These are phyloP conservation scores for Chlorella sp. DNA, from an alignment of 139 green algal species.

Conservation along the genomic window DNA sequence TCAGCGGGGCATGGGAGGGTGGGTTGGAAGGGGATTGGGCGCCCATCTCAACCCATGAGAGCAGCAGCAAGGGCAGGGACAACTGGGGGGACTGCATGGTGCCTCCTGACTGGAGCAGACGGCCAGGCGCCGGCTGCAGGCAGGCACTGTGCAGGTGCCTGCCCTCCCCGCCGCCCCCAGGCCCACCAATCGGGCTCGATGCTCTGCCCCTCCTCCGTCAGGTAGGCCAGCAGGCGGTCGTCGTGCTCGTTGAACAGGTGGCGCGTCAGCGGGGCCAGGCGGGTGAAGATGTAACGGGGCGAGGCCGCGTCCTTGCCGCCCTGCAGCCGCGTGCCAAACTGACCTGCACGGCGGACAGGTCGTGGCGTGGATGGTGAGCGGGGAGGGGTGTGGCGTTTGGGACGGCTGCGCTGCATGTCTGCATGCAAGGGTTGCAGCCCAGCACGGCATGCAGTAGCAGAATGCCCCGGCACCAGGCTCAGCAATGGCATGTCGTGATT, in stretches of 20 bases:
- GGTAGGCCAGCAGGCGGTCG: slow-evolving; percentile 92
- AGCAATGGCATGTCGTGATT: too few species aligned
- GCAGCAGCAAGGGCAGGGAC: background rate
- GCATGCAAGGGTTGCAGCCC: too few species aligned
- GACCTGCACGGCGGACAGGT: slow-evolving; percentile 49
- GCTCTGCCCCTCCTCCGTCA: slow-evolving; percentile 95
- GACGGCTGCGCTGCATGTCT: too few species aligned
- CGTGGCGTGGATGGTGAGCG: too few species aligned
- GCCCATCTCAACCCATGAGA: too few species aligned
- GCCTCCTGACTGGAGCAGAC: background rate
- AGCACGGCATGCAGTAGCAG: too few species aligned
- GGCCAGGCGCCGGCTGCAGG: background rate
- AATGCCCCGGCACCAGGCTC: too few species aligned
- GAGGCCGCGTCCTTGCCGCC: slow-evolving; percentile 96
- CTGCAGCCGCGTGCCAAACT: slow-evolving; percentile 92
- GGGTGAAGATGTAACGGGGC: slow-evolving; percentile 98
- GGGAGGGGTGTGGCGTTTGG: too few species aligned
- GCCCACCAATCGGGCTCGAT: slow-evolving; percentile 95
- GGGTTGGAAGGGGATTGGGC: background rate
- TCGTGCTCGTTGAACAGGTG: slow-evolving; percentile 93
- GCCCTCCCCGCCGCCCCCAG: background rate
- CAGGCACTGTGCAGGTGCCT: background rate
- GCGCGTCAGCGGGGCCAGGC: slow-evolving; percentile 82
- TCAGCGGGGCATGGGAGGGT: background rate
- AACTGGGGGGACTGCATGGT: background rate